Evolutionary conservation across 768 basidiomycete genomes (phyloP).

Genomic region (Tremella mesenterica): DNA sequence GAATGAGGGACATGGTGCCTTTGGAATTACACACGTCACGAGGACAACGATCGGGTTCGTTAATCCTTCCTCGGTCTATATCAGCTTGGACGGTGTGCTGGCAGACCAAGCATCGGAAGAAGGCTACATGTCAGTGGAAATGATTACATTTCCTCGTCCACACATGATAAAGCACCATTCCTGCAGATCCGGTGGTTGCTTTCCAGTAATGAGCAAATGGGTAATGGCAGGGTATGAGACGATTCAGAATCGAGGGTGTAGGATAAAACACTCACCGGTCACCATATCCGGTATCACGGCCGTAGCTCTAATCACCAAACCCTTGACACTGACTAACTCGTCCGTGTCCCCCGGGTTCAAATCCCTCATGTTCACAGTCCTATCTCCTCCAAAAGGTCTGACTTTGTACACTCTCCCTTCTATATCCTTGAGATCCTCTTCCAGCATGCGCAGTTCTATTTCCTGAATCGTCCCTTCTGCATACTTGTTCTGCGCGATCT

Average conservation of each 20-base stretch:
- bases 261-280: constrained; percentile 50
- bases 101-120: constrained; percentile 94
- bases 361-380: constrained; percentile 75
- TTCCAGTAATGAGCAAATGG: too few relatives aligned
- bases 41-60: constrained; percentile 83
- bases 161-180: too few relatives aligned
- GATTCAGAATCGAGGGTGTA: background rate
- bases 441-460: constrained; percentile 79
- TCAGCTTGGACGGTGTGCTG: constrained; percentile 95
- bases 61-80: constrained; percentile 95
- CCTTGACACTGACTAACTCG: constrained; percentile 91
- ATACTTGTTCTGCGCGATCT: constrained; percentile 33
- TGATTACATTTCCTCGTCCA: too few relatives aligned
- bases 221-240: too few relatives aligned
- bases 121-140: constrained; percentile 52
- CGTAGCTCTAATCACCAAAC: constrained; percentile 92
- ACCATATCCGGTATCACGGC: constrained; percentile 99
- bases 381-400: constrained; percentile 71
- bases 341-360: constrained; percentile 95
- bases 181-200: too few relatives aligned
- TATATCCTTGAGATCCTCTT: constrained; percentile 81
- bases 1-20: constrained; percentile 88
- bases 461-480: constrained; percentile 53
- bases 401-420: constrained; percentile 84
- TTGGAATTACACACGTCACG: constrained; percentile 81